These are phyloP conservation scores for Scedosporium dehoogii DNA, from an alignment of 2,329 filamentous ascomycete genomes.

Conservation along the genomic window DNA sequence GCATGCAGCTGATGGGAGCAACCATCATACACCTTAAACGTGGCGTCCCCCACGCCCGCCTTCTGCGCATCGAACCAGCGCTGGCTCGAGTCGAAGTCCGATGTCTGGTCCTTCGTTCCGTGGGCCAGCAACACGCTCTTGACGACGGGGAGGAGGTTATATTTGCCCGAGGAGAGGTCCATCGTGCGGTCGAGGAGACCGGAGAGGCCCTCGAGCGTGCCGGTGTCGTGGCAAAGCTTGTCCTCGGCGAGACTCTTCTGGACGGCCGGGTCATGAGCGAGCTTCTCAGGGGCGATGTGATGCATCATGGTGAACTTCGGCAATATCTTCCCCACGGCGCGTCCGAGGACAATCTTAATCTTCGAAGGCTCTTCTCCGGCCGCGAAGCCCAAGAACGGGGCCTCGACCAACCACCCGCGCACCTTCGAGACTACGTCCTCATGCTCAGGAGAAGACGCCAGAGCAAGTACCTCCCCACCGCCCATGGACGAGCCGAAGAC, in stretches of 20 bases:
- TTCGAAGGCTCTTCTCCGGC: slow-evolving; percentile 52
- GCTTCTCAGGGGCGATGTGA: slow-evolving; percentile 49
- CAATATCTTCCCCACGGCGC: slow-evolving; percentile 56
- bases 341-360: slow-evolving; percentile 55
- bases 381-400: slow-evolving; percentile 70
- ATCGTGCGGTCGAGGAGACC: slow-evolving; percentile 66
- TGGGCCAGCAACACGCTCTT: slow-evolving; percentile 62
- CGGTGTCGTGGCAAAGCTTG: slow-evolving; percentile 67
- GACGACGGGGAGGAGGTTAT: slow-evolving; percentile 42
- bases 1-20: slow-evolving; percentile 67
- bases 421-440: slow-evolving; percentile 48
- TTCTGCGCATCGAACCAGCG: slow-evolving; percentile 50
- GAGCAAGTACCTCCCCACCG: slow-evolving; percentile 62
- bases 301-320: slow-evolving; percentile 59
- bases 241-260: slow-evolving; percentile 54
- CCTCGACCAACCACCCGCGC: slow-evolving; percentile 64
- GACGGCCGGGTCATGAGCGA: slow-evolving; percentile 59
- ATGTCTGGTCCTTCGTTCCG: slow-evolving; percentile 64
- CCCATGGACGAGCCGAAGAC: slow-evolving; percentile 90
- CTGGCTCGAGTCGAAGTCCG: slow-evolving; percentile 55
- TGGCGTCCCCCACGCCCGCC: slow-evolving; percentile 51
- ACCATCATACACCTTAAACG: slow-evolving; percentile 64
- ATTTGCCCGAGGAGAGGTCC: slow-evolving; percentile 45
- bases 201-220: slow-evolving; percentile 72
- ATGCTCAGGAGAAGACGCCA: slow-evolving; percentile 41